phyloP scores from a whole-genome alignment of 2,329 filamentous ascomycete genomes.

The Tympanopsis confertula region DNA sequence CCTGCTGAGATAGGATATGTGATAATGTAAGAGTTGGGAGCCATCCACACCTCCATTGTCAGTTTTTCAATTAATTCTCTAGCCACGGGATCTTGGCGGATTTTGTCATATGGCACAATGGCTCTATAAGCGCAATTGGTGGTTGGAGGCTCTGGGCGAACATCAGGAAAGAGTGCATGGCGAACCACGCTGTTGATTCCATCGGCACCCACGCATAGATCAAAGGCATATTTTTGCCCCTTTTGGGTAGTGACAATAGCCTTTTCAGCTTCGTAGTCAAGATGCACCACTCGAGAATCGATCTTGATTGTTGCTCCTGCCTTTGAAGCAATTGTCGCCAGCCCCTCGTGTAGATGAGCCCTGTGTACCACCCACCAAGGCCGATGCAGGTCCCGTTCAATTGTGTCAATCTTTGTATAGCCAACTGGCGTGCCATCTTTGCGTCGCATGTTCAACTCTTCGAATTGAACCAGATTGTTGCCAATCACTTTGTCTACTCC shows the following conservation, averaged over 20 bases:
- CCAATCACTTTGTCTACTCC: slow-evolving; percentile 25
- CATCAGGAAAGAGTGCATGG: slow-evolving; percentile 24
- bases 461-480: slow-evolving; percentile 22
- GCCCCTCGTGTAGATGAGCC: slow-evolving; percentile 30
- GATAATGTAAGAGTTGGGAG: slow-evolving; percentile 25
- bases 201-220: slow-evolving; percentile 27
- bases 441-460: slow-evolving; percentile 24
- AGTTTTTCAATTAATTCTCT: slow-evolving; percentile 21
- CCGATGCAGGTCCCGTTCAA: slow-evolving; percentile 16
- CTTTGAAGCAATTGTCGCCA: slow-evolving; percentile 23
- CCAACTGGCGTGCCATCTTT: slow-evolving; percentile 24
- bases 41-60: slow-evolving; percentile 33
- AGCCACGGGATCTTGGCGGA: slow-evolving; percentile 26
- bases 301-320: slow-evolving; percentile 24
- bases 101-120: slow-evolving; percentile 27
- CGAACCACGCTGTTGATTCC: slow-evolving; percentile 26
- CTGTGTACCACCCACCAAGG: slow-evolving; percentile 34
- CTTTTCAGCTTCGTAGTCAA: slow-evolving; percentile 14
- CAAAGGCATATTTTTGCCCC: slow-evolving; percentile 14
- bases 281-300: slow-evolving; percentile 17
- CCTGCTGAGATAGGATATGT: slow-evolving; percentile 30
- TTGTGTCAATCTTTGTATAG: slow-evolving; percentile 17
- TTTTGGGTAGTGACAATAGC: slow-evolving; percentile 16
- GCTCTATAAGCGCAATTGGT: slow-evolving; percentile 31
- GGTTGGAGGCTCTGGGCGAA: slow-evolving; percentile 22